Conservation (phyloP, 2,329 filamentous ascomycete species). For the Didymella keratinophila region DNA sequence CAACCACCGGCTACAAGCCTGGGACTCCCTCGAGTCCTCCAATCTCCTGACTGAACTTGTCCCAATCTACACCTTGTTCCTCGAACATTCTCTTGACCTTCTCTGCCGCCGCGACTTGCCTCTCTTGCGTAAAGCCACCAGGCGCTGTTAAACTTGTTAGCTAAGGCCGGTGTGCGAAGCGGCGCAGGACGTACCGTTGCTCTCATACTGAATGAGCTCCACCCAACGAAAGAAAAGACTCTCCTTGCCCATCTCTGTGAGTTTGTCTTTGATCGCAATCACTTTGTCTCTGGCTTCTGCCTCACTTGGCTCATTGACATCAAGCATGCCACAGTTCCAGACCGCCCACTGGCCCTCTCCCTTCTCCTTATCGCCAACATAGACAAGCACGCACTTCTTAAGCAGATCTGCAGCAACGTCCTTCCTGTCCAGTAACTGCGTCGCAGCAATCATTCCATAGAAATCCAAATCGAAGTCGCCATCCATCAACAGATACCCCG, state of each 20-base stretch:
- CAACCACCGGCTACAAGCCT: constrained; percentile 42
- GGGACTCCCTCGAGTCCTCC: constrained; percentile 67
- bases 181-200: constrained; percentile 55
- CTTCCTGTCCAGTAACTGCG: constrained; percentile 71
- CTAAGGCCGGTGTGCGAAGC: too few species aligned
- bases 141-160: constrained; percentile 57
- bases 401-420: constrained; percentile 70
- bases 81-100: constrained; percentile 80
- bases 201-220: constrained; percentile 89
- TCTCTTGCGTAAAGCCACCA: constrained; percentile 77
- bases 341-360: constrained; percentile 72
- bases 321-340: constrained; percentile 66
- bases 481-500: constrained; percentile 86
- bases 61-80: constrained; percentile 80
- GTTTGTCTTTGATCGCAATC: constrained; percentile 78
- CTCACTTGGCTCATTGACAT: constrained; percentile 55
- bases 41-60: constrained; percentile 76
- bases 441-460: constrained; percentile 77
- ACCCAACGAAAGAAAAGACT: constrained; percentile 92
- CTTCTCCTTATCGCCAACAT: constrained; percentile 35
- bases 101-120: constrained; percentile 74
- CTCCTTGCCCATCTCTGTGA: constrained; percentile 81
- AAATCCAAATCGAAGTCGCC: constrained; percentile 89
- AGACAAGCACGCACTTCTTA: constrained; percentile 66
- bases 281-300: constrained; percentile 76